phyloP scores from a whole-genome alignment of 192 early-diverging fungal genomes.

The Fimicolochytrium jonesii region DNA sequence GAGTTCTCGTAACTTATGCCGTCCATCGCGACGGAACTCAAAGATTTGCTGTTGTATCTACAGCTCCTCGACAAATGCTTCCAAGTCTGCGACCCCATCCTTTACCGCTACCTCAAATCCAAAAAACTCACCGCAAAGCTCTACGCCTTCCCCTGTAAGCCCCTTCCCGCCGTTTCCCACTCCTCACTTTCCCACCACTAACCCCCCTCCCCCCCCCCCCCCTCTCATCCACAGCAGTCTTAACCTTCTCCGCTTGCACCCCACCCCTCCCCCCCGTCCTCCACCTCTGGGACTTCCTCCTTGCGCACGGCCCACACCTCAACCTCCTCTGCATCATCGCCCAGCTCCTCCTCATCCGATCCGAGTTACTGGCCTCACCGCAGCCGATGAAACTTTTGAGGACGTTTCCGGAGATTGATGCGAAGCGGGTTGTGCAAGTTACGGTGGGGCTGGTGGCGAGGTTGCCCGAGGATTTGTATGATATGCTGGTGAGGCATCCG shows the following conservation, averaged over 20 bases:
- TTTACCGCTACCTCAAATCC: slow-evolving; percentile 66
- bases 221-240: slow-evolving; percentile 52
- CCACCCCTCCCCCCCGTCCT: slow-evolving; percentile 82
- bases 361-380: slow-evolving; percentile 63
- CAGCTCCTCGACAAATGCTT: slow-evolving; percentile 83
- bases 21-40: neutral
- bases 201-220: neutral
- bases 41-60: neutral
- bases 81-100: slow-evolving; percentile 61
- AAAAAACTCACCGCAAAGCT: slow-evolving; percentile 72
- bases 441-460: slow-evolving; percentile 52
- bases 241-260: slow-evolving; percentile 87
- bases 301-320: slow-evolving; percentile 88
- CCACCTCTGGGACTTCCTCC: slow-evolving; percentile 86
- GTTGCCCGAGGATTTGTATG: slow-evolving; percentile 69
- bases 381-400: slow-evolving; percentile 71
- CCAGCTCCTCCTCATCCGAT: slow-evolving; percentile 72
- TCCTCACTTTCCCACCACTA: neutral
- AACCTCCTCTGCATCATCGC: slow-evolving; percentile 88
- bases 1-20: neutral
- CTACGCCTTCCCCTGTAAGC: slow-evolving; percentile 87
- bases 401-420: slow-evolving; percentile 63
- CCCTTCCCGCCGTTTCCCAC: neutral
- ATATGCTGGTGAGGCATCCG: slow-evolving; percentile 70
- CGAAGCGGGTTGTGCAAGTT: slow-evolving; percentile 51